Conservation (phyloP, 495 filamentous ascomycete species). For the Melanomma pulvis-pyrius region DNA sequence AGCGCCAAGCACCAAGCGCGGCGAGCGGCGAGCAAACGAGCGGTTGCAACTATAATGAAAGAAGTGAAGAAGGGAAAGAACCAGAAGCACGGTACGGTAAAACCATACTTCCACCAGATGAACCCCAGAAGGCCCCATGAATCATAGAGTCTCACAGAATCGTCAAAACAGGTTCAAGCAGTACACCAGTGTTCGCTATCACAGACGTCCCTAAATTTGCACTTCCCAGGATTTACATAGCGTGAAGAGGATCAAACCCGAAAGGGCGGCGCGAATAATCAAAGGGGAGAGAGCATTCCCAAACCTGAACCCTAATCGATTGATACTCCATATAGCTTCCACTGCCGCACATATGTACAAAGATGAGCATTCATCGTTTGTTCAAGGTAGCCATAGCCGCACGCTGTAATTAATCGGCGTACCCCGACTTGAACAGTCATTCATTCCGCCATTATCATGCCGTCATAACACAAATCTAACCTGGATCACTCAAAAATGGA, state of each 20-base stretch:
- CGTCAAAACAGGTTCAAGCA: too few relatives aligned
- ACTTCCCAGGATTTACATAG: too few relatives aligned
- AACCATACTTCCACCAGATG: too few relatives aligned
- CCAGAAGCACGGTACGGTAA: too few relatives aligned
- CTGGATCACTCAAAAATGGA: constrained; percentile 19
- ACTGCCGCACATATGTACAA: constrained; percentile 22
- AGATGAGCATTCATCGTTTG: constrained; percentile 15
- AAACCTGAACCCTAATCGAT: background rate
- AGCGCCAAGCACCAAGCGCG: too few relatives aligned
- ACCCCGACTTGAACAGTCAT: constrained; percentile 1
- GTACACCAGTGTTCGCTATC: too few relatives aligned
- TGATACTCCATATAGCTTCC: background rate
- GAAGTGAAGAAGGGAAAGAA: too few relatives aligned
- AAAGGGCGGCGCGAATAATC: background rate
- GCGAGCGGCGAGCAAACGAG: too few relatives aligned
- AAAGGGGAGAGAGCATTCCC: background rate
- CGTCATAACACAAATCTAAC: constrained; percentile 25
- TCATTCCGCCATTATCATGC: constrained; percentile 31
- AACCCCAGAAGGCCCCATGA: too few relatives aligned
- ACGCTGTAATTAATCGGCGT: constrained; percentile 1
- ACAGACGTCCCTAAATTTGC: too few relatives aligned
- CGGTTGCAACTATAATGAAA: too few relatives aligned
- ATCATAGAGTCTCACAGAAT: too few relatives aligned
- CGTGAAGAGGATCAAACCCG: background rate
- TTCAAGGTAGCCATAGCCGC: background rate